Evolutionary conservation across 345 rosid species (phyloP).

Genomic region (Pistacia vera): DNA sequence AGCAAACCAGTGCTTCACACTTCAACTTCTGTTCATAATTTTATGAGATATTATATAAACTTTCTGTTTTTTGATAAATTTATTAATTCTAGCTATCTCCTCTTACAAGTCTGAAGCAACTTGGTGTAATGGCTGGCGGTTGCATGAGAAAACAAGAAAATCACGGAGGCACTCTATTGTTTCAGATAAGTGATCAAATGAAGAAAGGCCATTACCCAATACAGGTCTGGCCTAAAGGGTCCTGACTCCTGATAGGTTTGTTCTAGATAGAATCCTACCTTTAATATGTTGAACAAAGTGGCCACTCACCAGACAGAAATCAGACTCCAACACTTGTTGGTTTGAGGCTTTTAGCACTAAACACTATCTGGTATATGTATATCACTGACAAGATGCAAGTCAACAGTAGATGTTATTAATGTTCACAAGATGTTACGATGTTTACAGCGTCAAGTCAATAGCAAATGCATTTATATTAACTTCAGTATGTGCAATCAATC

Average conservation of each 20-base stretch:
- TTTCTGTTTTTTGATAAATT: no score
- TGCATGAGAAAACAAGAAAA: no score
- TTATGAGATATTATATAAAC: no score
- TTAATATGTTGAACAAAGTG: not conserved
- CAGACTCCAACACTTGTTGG: not conserved
- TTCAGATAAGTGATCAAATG: no score
- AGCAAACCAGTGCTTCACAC: not conserved
- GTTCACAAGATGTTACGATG: not conserved
- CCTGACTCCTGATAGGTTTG: not conserved
- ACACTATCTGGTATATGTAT: not conserved
- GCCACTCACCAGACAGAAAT: not conserved
- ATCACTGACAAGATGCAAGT: not conserved
- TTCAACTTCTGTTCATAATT: not conserved
- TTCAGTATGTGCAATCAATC: constrained; percentile 10
- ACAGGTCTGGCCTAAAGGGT: not conserved
- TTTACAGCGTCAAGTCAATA: not conserved
- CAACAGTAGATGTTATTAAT: not conserved
- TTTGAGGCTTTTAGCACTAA: not conserved
- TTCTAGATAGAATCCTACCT: not conserved
- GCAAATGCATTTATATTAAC: not conserved
- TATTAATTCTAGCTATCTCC: no score
- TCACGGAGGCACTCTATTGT: no score
- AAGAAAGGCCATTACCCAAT: no score
- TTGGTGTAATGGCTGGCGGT: no score
- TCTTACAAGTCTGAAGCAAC: no score